Percentiles rank a stretch among this genome's conserved stretches.
These are phyloP conservation scores for Colletotrichum tofieldiae DNA, from an alignment of 2,329 filamentous ascomycete species.

Conservation along the genomic window DNA sequence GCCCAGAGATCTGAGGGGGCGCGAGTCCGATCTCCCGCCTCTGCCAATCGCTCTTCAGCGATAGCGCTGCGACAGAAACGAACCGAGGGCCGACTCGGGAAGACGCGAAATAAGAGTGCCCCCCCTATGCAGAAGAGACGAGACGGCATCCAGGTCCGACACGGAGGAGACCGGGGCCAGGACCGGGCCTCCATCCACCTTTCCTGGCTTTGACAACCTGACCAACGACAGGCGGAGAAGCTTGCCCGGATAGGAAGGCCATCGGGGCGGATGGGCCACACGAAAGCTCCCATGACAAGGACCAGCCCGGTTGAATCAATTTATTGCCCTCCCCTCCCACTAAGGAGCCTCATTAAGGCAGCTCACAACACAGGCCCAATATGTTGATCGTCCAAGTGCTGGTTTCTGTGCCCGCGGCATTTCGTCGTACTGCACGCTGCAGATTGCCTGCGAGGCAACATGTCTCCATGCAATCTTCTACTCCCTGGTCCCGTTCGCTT, in stretches of 20 bases:
- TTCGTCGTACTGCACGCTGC: conserved; percentile 8
- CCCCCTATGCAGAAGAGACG: neutral
- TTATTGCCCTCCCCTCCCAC: neutral
- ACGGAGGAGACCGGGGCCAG: neutral
- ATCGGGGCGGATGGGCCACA: conserved; percentile 17
- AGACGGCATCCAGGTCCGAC: neutral
- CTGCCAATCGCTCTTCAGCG: conserved; percentile 30
- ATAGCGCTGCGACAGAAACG: conserved; percentile 11
- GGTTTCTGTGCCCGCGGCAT: neutral
- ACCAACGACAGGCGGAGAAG: conserved; percentile 33
- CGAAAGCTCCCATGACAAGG: conserved; percentile 8
- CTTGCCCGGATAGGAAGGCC: conserved; percentile 38
- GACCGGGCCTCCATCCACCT: neutral
- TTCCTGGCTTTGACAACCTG: neutral
- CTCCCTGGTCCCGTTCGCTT: conserved; percentile 21
- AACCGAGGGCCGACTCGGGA: conserved; percentile 3
- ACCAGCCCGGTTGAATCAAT: conserved; percentile 14
- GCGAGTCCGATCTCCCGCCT: conserved; percentile 10
- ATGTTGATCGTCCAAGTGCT: conserved; percentile 25
- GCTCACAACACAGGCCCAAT: conserved; percentile 24
- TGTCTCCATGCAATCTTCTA: conserved; percentile 32
- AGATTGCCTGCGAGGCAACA: conserved; percentile 1
- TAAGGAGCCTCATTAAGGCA: conserved; percentile 38
- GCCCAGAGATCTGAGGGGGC: conserved; percentile 20
- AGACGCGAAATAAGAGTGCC: neutral